Conservation (phyloP, 176 grass and related monocot genomes). For the Alopecurus myosuroides region DNA sequence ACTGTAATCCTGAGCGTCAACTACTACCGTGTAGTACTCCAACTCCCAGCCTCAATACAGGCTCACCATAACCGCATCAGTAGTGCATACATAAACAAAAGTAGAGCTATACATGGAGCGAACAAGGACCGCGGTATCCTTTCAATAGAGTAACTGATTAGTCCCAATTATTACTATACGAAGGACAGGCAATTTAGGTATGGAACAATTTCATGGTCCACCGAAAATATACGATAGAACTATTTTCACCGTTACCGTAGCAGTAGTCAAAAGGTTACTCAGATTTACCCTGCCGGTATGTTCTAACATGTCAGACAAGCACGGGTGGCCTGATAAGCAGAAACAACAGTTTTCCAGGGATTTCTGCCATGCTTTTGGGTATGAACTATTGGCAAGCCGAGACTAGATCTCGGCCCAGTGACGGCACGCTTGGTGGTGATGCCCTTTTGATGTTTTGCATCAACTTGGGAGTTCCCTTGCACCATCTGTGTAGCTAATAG, state of each 20-base stretch:
- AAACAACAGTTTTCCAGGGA: conserved; percentile 26
- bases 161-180: conserved; percentile 41
- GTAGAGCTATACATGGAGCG: not conserved
- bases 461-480: not conserved
- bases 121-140: not conserved
- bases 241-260: conserved; percentile 31
- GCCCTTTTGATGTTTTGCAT: conserved; percentile 14
- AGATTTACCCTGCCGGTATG: conserved; percentile 29
- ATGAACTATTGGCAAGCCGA: conserved; percentile 20
- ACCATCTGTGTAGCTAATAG: conserved; percentile 44
- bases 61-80: not conserved
- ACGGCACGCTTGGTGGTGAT: not conserved
- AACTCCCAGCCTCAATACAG: not conserved
- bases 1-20: not conserved
- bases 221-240: conserved; percentile 15
- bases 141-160: not conserved
- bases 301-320: conserved; percentile 25
- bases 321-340: conserved; percentile 17
- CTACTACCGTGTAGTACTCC: not conserved
- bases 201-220: not conserved
- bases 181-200: conserved; percentile 11
- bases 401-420: not conserved
- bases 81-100: not conserved
- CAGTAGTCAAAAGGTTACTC: conserved; percentile 36
- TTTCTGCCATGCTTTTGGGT: conserved; percentile 26